phyloP scores from a whole-genome alignment of 257 asterid genomes.

The Solanum chmielewskii region DNA sequence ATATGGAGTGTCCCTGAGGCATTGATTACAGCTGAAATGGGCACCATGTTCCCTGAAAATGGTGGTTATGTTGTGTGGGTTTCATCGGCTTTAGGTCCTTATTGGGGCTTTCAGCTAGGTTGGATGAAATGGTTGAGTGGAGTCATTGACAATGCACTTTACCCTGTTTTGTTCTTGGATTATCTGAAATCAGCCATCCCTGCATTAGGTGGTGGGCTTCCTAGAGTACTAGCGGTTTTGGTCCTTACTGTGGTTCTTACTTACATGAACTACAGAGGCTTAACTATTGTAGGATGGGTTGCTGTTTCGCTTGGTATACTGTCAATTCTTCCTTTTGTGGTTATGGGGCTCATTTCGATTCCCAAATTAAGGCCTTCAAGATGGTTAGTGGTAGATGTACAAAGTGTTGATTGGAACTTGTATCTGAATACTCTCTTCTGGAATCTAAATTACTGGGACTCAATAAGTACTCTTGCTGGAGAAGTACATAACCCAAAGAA shows the following conservation, averaged over 20 bases:
- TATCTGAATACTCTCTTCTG: conserved; percentile 2
- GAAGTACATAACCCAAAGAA: background rate
- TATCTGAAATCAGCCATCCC: background rate
- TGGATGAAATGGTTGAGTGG: conserved; percentile 3
- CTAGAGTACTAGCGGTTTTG: background rate
- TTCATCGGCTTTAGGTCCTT: background rate
- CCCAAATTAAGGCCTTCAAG: background rate
- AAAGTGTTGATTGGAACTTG: background rate
- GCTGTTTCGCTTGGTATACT: background rate
- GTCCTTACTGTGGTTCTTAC: background rate
- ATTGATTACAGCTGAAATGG: conserved; percentile 1
- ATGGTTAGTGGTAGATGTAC: background rate
- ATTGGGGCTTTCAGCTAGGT: background rate
- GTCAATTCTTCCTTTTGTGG: background rate
- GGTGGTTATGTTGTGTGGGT: conserved; percentile 1
- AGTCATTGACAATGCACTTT: background rate
- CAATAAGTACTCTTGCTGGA: background rate
- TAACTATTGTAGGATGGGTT: conserved; percentile 1
- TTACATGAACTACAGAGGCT: conserved; percentile 1
- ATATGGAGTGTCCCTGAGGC: conserved; percentile 1
- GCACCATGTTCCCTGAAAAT: conserved; percentile 1
- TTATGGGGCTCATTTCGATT: background rate
- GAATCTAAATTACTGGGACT: background rate
- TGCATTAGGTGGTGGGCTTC: background rate
- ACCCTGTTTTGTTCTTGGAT: conserved; percentile 1